Conservation (phyloP, 371 early-diverging fungal species). For the Funneliformis caledonium region DNA sequence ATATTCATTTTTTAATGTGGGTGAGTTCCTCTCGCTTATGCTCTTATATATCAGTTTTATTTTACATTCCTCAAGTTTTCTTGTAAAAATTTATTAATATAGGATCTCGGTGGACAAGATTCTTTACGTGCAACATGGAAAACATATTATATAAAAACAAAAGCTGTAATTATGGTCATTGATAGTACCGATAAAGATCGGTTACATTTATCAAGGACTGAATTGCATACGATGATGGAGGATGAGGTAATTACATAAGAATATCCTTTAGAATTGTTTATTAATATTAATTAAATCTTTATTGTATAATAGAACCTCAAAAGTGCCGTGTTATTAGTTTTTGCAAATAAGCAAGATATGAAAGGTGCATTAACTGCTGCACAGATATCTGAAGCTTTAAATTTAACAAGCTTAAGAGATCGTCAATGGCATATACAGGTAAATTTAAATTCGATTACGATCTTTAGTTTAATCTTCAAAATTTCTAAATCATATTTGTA, state of each 20-base stretch:
- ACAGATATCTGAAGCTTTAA: conserved; percentile 70
- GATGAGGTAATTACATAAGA: conserved; percentile 62
- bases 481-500: conserved; percentile 17
- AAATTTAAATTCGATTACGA: conserved; percentile 21
- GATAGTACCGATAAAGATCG: conserved; percentile 74
- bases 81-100: background rate
- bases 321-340: conserved; percentile 67
- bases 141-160: conserved; percentile 74
- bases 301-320: too few relatives aligned
- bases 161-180: conserved; percentile 80
- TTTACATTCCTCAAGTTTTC: background rate
- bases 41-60: background rate
- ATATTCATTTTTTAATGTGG: conserved; percentile 78
- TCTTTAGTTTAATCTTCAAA: conserved; percentile 24
- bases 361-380: conserved; percentile 69
- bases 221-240: conserved; percentile 77
- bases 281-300: too few relatives aligned
- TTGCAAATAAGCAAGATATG: conserved; percentile 78
- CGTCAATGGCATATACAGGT: conserved; percentile 80
- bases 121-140: conserved; percentile 72
- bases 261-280: too few relatives aligned
- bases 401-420: conserved; percentile 66
- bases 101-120: conserved; percentile 81
- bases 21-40: conserved; percentile 47
- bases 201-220: conserved; percentile 65